Conservation (phyloP, 129 eudicot species). For the Arctium lappa region DNA sequence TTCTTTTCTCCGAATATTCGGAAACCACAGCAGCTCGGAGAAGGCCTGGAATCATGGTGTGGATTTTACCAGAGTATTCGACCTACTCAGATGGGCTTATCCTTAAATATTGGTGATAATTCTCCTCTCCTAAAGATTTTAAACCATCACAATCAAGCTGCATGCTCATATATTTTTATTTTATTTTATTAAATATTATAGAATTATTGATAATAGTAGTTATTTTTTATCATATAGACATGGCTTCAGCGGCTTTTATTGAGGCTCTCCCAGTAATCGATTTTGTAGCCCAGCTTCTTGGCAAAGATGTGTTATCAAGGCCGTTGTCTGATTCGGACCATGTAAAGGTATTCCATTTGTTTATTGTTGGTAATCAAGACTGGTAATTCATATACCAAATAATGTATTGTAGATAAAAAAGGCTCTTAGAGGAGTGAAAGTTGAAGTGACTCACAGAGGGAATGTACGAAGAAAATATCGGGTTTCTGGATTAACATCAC, state of each 20-base stretch:
- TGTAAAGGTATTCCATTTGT: conserved; percentile 35
- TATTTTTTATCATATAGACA: conserved; percentile 29
- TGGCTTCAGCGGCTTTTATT: conserved; percentile 63
- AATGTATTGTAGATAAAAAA: conserved; percentile 55
- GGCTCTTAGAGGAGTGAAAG: conserved; percentile 80
- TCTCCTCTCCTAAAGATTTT: neutral
- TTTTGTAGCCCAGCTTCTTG: conserved; percentile 68
- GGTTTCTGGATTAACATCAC: conserved; percentile 73
- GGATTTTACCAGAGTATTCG: conserved; percentile 84
- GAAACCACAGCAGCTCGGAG: conserved; percentile 55
- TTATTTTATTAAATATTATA: too few species aligned
- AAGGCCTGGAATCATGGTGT: conserved; percentile 78
- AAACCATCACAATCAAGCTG: neutral
- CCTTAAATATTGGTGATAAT: conserved; percentile 64
- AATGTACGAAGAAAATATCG: conserved; percentile 70
- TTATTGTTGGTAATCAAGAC: neutral
- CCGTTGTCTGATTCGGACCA: conserved; percentile 65
- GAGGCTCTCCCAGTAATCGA: conserved; percentile 83
- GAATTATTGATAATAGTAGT: neutral
- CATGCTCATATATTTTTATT: neutral
- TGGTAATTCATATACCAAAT: neutral
- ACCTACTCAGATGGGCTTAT: conserved; percentile 88
- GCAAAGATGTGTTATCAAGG: conserved; percentile 55
- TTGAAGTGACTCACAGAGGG: conserved; percentile 83
- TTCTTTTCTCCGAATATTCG: conserved; percentile 65